A percentile compares a stretch with the other conserved stretches of the same genome.
These are phyloP conservation scores for Hydnum rufescens DNA, from an alignment of 768 basidiomycete genomes.

Conservation along the genomic window DNA sequence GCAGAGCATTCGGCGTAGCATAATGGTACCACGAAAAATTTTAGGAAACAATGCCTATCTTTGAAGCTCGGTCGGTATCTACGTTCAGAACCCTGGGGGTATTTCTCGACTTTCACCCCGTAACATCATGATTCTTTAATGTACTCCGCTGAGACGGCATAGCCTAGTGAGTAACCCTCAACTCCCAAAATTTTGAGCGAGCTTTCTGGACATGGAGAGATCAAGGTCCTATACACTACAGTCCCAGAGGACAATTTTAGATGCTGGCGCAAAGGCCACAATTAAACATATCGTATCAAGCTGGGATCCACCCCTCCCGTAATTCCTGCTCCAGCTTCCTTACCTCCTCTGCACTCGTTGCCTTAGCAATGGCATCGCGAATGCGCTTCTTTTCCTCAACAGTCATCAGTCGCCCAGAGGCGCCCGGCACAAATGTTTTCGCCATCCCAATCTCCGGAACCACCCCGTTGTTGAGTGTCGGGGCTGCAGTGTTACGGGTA, in stretches of 20 bases:
- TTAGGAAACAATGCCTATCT: not conserved
- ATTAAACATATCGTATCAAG: no score
- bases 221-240: no score
- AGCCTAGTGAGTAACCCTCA: no score
- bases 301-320: conserved; percentile 65
- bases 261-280: no score
- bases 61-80: no score
- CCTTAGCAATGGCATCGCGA: conserved; percentile 69
- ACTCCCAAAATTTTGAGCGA: no score
- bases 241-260: no score
- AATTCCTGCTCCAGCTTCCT: conserved; percentile 62
- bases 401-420: conserved; percentile 74
- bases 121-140: not conserved
- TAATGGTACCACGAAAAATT: not conserved
- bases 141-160: no score
- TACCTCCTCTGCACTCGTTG: conserved; percentile 83
- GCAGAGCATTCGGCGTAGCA: not conserved
- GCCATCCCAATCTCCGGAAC: conserved; percentile 60
- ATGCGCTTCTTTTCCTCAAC: conserved; percentile 81
- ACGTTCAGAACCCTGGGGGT: no score
- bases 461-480: conserved; percentile 34
- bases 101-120: no score
- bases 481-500: conserved; percentile 39
- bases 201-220: no score
- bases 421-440: conserved; percentile 25